Percentiles rank a stretch among this genome's conserved stretches.
Conservation (phyloP, 352 stramenopile species). For the Hyaloperonospora brassicae region DNA sequence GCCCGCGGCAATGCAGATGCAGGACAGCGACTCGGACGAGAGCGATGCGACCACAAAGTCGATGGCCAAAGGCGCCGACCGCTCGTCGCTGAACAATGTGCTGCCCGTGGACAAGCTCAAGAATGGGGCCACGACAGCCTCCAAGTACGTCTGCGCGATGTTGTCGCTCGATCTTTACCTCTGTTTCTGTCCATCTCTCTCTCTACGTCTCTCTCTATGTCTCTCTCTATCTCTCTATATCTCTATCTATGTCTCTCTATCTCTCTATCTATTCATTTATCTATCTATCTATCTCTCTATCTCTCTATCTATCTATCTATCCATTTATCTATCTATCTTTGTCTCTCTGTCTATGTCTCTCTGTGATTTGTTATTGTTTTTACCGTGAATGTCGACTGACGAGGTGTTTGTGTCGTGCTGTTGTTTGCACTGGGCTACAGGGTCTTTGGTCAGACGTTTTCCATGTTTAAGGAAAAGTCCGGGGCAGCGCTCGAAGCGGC, state of each 20-base stretch:
- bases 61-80: slow-evolving; percentile 39
- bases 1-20: background rate
- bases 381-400: background rate
- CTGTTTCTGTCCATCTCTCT: background rate
- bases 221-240: background rate
- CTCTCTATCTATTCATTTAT: too few species aligned
- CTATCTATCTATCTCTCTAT: too few species aligned
- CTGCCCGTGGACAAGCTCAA: slow-evolving; percentile 85
- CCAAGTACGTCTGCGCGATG: slow-evolving; percentile 40
- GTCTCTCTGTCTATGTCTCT: background rate
- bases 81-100: slow-evolving; percentile 67
- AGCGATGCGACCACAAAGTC: slow-evolving; percentile 26
- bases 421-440: slow-evolving; percentile 15
- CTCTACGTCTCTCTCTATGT: background rate
- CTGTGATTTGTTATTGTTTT: too few species aligned
- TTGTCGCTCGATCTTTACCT: background rate
- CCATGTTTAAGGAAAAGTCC: slow-evolving; percentile 69
- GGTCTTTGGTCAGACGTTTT: slow-evolving; percentile 59
- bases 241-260: too few species aligned
- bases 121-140: slow-evolving; percentile 73
- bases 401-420: slow-evolving; percentile 3
- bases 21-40: slow-evolving; percentile 36
- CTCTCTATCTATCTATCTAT: too few species aligned
- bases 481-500: slow-evolving; percentile 58
- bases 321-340: background rate